These are phyloP conservation scores for Helicostylum pulchrum DNA, from an alignment of 192 early-diverging fungal genomes.

Conservation along the genomic window DNA sequence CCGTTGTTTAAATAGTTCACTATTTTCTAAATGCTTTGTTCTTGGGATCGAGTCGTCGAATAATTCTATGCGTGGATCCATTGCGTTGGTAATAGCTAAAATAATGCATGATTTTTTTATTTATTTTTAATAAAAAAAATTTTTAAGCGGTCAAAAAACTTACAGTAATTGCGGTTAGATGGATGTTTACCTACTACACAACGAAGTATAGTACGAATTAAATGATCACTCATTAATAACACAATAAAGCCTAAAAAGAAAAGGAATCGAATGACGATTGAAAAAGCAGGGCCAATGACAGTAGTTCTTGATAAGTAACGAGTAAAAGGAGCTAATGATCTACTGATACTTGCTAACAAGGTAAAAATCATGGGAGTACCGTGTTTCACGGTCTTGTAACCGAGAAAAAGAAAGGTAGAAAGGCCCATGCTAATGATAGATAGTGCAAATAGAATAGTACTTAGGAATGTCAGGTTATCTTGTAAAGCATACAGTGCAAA, in stretches of 20 bases:
- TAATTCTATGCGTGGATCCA: constrained; percentile 26
- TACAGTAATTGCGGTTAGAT: constrained; percentile 22
- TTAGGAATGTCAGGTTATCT: constrained; percentile 14
- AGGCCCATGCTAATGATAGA: constrained; percentile 18
- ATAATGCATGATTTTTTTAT: neutral
- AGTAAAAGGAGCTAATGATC: constrained; percentile 18
- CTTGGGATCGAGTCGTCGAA: constrained; percentile 30
- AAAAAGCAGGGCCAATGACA: constrained; percentile 22
- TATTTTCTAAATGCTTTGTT: constrained; percentile 20
- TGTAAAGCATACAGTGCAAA: constrained; percentile 14
- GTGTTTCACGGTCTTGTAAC: constrained; percentile 24
- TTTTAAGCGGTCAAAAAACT: neutral
- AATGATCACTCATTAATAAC: constrained; percentile 21
- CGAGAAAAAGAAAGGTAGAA: constrained; percentile 21
- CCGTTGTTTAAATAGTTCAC: constrained; percentile 17
- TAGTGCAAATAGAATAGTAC: constrained; percentile 13
- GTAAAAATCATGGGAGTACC: constrained; percentile 21
- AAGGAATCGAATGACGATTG: constrained; percentile 16
- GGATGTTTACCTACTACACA: constrained; percentile 28
- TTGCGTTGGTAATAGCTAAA: constrained; percentile 29
- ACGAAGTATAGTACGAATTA: constrained; percentile 24
- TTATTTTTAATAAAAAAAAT: neutral
- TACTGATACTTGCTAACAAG: constrained; percentile 11
- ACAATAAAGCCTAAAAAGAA: constrained; percentile 32
- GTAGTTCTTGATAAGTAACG: constrained; percentile 15